Conservation (phyloP, 1,139 yeast genomes). For the Taiozyma sp. region DNA sequence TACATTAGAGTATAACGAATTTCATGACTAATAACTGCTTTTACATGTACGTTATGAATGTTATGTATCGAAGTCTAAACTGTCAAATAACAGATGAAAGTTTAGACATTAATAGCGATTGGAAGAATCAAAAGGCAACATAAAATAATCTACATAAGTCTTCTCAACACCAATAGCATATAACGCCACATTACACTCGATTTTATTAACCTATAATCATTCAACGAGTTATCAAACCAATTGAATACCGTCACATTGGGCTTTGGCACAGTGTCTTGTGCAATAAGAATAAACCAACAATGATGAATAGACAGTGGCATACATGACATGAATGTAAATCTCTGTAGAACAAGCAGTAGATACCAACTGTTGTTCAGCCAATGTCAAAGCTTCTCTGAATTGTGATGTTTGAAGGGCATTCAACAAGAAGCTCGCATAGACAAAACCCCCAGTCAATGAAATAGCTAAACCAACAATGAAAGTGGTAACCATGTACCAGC, state of each 20-base stretch:
- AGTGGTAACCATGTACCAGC: not conserved
- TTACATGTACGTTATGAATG: not conserved
- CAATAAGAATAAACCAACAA: not conserved
- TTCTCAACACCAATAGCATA: not conserved
- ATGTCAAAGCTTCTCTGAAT: not conserved
- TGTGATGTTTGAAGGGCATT: not conserved
- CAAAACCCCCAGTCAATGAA: not conserved
- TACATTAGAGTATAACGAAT: not conserved
- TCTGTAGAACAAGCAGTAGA: not conserved
- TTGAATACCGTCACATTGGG: not conserved
- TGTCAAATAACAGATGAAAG: too few relatives aligned
- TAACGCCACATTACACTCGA: not conserved
- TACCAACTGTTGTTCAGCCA: not conserved
- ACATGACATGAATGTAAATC: not conserved
- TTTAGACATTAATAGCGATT: too few relatives aligned
- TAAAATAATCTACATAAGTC: not conserved
- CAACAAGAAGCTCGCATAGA: not conserved
- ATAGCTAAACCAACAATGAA: not conserved
- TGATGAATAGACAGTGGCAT: not conserved
- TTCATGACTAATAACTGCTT: not conserved
- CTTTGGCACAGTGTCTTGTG: not conserved
- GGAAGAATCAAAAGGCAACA: too few relatives aligned
- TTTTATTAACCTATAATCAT: not conserved
- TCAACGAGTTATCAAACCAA: not conserved
- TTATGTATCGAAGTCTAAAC: too few relatives aligned